phyloP scores from a whole-genome alignment of 1,284 basidiomycete genomes.

The Austroboletus olivaceoglutinosus region DNA sequence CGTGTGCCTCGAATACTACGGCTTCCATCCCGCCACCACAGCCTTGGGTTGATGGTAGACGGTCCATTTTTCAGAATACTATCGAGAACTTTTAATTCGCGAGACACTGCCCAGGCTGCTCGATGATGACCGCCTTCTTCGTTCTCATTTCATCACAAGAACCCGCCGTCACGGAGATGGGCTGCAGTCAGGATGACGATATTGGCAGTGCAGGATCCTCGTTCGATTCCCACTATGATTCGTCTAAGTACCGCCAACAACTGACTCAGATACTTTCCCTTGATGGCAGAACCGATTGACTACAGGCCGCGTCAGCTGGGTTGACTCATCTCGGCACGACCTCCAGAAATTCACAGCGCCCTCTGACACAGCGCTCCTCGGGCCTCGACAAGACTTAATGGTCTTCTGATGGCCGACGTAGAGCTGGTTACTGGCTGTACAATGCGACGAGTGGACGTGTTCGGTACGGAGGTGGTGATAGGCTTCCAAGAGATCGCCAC shows the following conservation, averaged over 20 bases:
- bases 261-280: slow-evolving; percentile 1
- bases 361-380: background rate
- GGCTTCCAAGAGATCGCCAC: slow-evolving; percentile 11
- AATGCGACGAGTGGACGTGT: background rate
- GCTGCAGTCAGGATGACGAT: too few species aligned
- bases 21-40: too few species aligned
- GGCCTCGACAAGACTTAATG: background rate
- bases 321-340: slow-evolving; percentile 20
- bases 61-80: too few species aligned
- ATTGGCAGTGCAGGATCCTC: too few species aligned
- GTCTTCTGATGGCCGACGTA: background rate
- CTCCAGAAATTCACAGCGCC: slow-evolving; percentile 2
- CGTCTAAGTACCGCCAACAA: background rate
- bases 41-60: too few species aligned
- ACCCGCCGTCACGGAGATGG: too few species aligned
- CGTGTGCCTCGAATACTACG: too few species aligned
- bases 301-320: slow-evolving; percentile 18
- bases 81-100: too few species aligned
- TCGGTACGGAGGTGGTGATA: background rate
- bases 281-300: slow-evolving; percentile 6
- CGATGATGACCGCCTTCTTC: too few species aligned
- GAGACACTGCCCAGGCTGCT: too few species aligned
- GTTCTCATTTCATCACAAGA: too few species aligned
- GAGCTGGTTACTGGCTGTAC: background rate
- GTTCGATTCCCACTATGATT: too few species aligned